Evolutionary conservation across 1,139 yeast genomes (phyloP).

Genomic region (Yamadazyma triangularis): DNA sequence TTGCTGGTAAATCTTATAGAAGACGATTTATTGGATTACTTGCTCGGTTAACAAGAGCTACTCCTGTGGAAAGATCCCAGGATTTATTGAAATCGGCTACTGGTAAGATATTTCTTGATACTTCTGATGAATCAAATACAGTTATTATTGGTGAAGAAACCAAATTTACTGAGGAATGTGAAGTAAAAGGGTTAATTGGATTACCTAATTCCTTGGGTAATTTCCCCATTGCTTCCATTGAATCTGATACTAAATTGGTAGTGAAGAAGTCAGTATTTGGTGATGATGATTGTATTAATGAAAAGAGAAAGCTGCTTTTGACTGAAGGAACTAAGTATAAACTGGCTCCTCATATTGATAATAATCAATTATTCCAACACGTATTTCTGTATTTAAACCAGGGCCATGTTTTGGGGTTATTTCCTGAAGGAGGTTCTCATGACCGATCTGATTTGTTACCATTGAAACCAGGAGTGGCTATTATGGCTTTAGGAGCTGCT

Average conservation of each 20-base stretch:
- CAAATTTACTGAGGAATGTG: conserved; percentile 40
- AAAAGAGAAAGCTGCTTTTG: conserved; percentile 33
- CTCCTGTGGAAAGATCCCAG: conserved; percentile 73
- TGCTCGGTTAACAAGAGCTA: conserved; percentile 56
- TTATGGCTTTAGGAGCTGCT: conserved; percentile 93
- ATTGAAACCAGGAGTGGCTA: conserved; percentile 94
- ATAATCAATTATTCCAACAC: conserved; percentile 52
- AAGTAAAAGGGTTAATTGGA: conserved; percentile 56
- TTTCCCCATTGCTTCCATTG: conserved; percentile 48
- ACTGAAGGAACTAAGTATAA: conserved; percentile 48
- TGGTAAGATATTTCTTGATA: conserved; percentile 40
- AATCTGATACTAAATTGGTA: conserved; percentile 48
- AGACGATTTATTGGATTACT: conserved; percentile 50
- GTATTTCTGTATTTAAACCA: conserved; percentile 59
- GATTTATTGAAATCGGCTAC: conserved; percentile 47
- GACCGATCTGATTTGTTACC: conserved; percentile 90
- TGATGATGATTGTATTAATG: conserved; percentile 14
- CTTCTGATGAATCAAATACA: conserved; percentile 23
- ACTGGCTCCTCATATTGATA: conserved; percentile 62
- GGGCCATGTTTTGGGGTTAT: conserved; percentile 60
- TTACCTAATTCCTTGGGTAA: conserved; percentile 57
- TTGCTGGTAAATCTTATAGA: conserved; percentile 62
- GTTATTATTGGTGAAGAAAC: conserved; percentile 42
- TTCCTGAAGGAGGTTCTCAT: conserved; percentile 84
- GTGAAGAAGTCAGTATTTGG: conserved; percentile 44